Percentiles rank a stretch among this genome's conserved stretches.
phyloP scores from a whole-genome alignment of 352 stramenopile genomes.

The Poterioochromonas sp. region DNA sequence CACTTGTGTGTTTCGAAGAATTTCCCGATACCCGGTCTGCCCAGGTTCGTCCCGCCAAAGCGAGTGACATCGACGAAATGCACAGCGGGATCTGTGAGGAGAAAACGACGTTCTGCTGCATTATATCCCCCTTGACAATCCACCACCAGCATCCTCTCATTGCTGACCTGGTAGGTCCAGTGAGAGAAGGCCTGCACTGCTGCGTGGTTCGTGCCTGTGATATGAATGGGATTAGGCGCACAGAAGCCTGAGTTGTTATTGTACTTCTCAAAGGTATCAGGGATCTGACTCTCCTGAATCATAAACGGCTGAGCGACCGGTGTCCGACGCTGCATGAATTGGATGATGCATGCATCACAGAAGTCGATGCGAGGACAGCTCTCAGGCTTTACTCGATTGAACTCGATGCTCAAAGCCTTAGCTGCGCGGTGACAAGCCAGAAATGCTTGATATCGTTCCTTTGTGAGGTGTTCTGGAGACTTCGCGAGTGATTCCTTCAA shows the following conservation, averaged over 20 bases:
- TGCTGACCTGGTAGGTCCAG: not conserved
- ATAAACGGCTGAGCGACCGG: too few species aligned
- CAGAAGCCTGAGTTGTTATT: constrained; percentile 9
- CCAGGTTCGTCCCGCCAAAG: constrained; percentile 10
- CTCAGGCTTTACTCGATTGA: not conserved
- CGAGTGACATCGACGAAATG: not conserved
- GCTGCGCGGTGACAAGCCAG: not conserved
- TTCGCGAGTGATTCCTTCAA: not conserved
- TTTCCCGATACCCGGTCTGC: not conserved
- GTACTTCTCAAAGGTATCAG: constrained; percentile 13
- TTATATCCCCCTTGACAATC: too few species aligned
- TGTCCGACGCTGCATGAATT: not conserved
- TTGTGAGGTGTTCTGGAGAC: too few species aligned
- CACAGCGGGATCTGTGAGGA: constrained; percentile 19
- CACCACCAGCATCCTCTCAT: not conserved
- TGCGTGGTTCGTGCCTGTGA: not conserved
- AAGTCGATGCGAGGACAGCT: not conserved
- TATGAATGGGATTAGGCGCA: not conserved
- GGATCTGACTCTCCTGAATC: too few species aligned
- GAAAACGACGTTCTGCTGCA: too few species aligned
- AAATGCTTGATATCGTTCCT: not conserved
- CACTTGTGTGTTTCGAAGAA: constrained; percentile 25
- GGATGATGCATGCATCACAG: not conserved
- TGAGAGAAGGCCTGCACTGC: constrained; percentile 13
- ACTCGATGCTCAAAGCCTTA: not conserved